Evolutionary conservation across 441 rosid genomes (phyloP).

Genomic region (Populus hybrid): DNA sequence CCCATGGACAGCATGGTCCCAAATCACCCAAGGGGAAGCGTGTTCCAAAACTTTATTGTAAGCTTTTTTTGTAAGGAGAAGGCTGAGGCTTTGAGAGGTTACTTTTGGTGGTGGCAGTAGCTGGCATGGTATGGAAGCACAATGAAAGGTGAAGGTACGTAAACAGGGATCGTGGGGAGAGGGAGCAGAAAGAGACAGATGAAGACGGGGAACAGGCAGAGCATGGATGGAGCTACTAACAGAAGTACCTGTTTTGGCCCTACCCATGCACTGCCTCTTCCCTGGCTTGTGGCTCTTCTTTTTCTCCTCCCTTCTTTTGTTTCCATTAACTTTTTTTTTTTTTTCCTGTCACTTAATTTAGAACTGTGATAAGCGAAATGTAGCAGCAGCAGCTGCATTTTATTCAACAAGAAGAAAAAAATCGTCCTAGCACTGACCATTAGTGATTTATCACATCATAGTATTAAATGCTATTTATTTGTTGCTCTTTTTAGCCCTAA

Average conservation of each 20-base stretch:
- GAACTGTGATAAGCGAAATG: no score
- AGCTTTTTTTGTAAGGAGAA: background rate
- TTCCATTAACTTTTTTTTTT: background rate
- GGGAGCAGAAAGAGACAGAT: constrained; percentile 24
- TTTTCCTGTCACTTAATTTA: background rate
- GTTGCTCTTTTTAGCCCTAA: background rate
- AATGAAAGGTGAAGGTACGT: background rate
- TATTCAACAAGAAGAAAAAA: background rate
- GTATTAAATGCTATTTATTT: background rate
- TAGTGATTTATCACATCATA: no score
- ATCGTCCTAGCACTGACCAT: background rate
- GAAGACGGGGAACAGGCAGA: constrained; percentile 83
- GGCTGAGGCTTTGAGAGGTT: background rate
- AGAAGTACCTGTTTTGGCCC: constrained; percentile 48
- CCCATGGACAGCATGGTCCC: background rate
- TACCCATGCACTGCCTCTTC: constrained; percentile 98
- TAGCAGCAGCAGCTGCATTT: background rate
- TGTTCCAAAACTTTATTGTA: no score
- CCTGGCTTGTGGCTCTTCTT: constrained; percentile 50
- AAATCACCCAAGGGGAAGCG: background rate
- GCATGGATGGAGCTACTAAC: constrained; percentile 72
- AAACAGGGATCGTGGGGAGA: background rate
- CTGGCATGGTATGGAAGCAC: background rate
- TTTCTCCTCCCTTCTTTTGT: constrained; percentile 21
- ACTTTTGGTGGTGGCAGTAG: background rate